These are phyloP conservation scores for Scleroderma bovista DNA, from an alignment of 768 basidiomycete species.

Conservation along the genomic window DNA sequence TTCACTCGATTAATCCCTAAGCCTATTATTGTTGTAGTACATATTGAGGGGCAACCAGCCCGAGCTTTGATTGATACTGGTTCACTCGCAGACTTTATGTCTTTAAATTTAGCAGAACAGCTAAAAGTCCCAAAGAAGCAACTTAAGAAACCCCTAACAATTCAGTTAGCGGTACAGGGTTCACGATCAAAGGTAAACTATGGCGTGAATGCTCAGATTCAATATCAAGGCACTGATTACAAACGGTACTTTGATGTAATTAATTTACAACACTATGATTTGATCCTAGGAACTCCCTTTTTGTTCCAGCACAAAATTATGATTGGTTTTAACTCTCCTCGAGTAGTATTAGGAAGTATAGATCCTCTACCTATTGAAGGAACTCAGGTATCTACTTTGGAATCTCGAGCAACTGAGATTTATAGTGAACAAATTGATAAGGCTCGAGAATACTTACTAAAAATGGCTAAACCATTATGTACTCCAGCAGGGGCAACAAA, in stretches of 20 bases:
- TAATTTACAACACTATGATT: conserved; percentile 34
- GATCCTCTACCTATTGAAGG: too few relatives aligned
- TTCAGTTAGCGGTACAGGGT: conserved; percentile 26
- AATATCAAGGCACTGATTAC: conserved; percentile 10
- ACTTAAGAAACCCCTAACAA: conserved; percentile 20
- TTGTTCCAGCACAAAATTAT: conserved; percentile 27
- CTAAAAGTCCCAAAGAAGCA: background rate
- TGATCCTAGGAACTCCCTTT: conserved; percentile 35
- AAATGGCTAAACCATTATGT: too few relatives aligned
- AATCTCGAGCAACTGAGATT: too few relatives aligned
- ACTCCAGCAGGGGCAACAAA: background rate
- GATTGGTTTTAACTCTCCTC: conserved; percentile 21
- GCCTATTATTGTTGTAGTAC: conserved; percentile 2
- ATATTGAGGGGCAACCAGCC: conserved; percentile 14
- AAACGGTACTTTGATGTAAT: conserved; percentile 29
- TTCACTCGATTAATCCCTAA: too few relatives aligned
- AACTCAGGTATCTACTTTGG: too few relatives aligned
- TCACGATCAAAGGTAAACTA: conserved; percentile 23
- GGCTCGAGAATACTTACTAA: too few relatives aligned
- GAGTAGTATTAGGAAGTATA: conserved; percentile 6
- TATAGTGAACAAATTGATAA: too few relatives aligned
- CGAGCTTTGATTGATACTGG: conserved; percentile 22
- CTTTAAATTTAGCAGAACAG: background rate
- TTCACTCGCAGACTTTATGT: conserved; percentile 26
- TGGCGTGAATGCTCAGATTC: conserved; percentile 4